Percentiles rank a stretch among this genome's conserved stretches.
Evolutionary conservation across 805 yeast genomes (phyloP).

Genomic region (Candida oleophila): DNA sequence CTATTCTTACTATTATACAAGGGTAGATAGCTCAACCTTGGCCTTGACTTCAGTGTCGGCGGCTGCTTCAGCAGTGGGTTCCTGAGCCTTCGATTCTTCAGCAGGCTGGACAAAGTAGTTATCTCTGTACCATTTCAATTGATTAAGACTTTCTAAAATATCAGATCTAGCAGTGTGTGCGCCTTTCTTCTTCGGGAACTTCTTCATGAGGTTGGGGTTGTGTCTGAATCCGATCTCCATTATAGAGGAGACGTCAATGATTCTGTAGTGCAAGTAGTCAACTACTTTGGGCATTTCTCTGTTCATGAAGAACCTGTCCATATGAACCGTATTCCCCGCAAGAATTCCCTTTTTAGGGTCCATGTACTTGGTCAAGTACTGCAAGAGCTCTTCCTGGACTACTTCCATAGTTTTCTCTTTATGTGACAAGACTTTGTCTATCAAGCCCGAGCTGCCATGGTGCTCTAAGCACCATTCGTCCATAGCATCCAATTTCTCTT

Average conservation of each 20-base stretch:
- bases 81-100: neutral
- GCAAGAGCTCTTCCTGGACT: constrained; percentile 66
- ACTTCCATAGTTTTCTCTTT: constrained; percentile 49
- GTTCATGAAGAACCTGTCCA: constrained; percentile 83
- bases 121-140: constrained; percentile 73
- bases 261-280: constrained; percentile 65
- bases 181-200: constrained; percentile 60
- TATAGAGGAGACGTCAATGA: constrained; percentile 86
- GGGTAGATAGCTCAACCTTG: neutral
- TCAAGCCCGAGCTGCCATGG: constrained; percentile 76
- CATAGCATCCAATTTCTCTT: constrained; percentile 66
- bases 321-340: constrained; percentile 91
- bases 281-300: constrained; percentile 77
- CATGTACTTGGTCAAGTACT: constrained; percentile 57
- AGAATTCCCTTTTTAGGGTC: constrained; percentile 62
- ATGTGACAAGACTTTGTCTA: constrained; percentile 62
- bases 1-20: neutral
- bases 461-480: constrained; percentile 84
- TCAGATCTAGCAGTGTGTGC: constrained; percentile 88
- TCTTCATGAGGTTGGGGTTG: constrained; percentile 58
- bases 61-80: neutral
- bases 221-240: constrained; percentile 80
- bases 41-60: neutral
- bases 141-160: constrained; percentile 83
- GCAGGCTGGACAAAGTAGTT: constrained; percentile 49